These are phyloP conservation scores for Agrostemma githago DNA, from an alignment of 148 eudicot species.

Conservation along the genomic window DNA sequence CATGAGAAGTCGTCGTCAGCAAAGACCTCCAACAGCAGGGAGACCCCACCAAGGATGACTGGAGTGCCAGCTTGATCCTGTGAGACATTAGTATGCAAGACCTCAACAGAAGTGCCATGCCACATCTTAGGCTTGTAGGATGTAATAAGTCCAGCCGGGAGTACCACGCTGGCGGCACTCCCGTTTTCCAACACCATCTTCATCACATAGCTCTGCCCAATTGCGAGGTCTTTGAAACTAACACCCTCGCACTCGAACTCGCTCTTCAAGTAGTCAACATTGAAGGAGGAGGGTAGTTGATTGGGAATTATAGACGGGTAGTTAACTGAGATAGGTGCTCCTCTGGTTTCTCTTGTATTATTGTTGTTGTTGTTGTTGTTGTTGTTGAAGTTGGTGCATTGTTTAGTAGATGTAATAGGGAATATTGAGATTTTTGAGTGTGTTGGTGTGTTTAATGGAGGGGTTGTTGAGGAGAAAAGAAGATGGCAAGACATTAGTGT, in stretches of 20 bases:
- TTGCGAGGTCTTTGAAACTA: slow-evolving; percentile 38
- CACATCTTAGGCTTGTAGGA: slow-evolving; percentile 84
- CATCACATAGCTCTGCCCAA: slow-evolving; percentile 48
- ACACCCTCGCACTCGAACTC: slow-evolving; percentile 69
- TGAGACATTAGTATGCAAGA: slow-evolving; percentile 66
- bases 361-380: slow-evolving; percentile 7
- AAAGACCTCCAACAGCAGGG: slow-evolving; percentile 41
- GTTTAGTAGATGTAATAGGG: background rate
- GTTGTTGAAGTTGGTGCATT: slow-evolving; percentile 14
- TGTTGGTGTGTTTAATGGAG: no score
- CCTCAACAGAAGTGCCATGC: slow-evolving; percentile 72
- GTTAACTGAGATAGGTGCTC: slow-evolving; percentile 32
- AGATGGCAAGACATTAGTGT: no score
- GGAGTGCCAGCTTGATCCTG: slow-evolving; percentile 31
- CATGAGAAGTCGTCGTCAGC: slow-evolving; percentile 44
- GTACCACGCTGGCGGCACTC: slow-evolving; percentile 57
- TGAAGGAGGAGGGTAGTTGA: slow-evolving; percentile 29
- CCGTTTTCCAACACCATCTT: slow-evolving; percentile 64
- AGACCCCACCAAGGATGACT: slow-evolving; percentile 65
- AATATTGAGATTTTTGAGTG: no score
- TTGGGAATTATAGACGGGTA: slow-evolving; percentile 23
- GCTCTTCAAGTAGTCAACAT: slow-evolving; percentile 45
- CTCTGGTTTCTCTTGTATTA: slow-evolving; percentile 25
- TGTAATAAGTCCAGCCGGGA: slow-evolving; percentile 77
- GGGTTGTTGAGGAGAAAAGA: no score